phyloP scores from a whole-genome alignment of 352 stramenopile species.

The Phytopythium vexans region DNA sequence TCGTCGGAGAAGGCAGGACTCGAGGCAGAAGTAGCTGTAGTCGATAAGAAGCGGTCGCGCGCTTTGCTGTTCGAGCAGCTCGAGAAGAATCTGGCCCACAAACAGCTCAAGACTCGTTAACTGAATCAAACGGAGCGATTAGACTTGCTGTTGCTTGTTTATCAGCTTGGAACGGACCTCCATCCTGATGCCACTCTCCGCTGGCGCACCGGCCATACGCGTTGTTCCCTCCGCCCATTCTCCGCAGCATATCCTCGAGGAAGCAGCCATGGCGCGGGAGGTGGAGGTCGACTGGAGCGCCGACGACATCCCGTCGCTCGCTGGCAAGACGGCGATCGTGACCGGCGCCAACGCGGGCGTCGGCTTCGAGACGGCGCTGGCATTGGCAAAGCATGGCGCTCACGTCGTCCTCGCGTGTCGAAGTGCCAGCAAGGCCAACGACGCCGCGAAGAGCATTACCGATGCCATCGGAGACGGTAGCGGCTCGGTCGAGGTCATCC shows the following conservation, averaged over 20 bases:
- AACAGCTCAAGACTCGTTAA: slow-evolving; percentile 43
- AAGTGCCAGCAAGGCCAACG: slow-evolving; percentile 16
- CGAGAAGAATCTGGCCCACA: slow-evolving; percentile 46
- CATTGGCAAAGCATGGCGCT: slow-evolving; percentile 51
- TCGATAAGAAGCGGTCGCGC: slow-evolving; percentile 60
- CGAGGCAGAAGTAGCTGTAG: slow-evolving; percentile 23
- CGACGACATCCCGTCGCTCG: slow-evolving; percentile 26
- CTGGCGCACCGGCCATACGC: no score
- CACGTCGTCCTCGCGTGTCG: slow-evolving; percentile 77
- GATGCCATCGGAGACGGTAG: background rate
- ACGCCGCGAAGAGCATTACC: background rate
- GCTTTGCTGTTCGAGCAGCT: slow-evolving; percentile 54
- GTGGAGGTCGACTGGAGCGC: slow-evolving; percentile 15
- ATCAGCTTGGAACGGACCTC: no score
- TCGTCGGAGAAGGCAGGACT: slow-evolving; percentile 11
- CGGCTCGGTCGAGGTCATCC: slow-evolving; percentile 28
- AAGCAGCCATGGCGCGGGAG: background rate
- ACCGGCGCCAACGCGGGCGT: slow-evolving; percentile 78
- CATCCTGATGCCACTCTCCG: no score
- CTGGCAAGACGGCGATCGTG: slow-evolving; percentile 64
- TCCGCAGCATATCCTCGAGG: no score
- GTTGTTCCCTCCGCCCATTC: no score
- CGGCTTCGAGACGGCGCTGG: slow-evolving; percentile 58
- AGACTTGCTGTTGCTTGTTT: no score
- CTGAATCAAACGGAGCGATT: slow-evolving; percentile 13